These are phyloP conservation scores for Phialophora expanda DNA, from an alignment of 2,329 filamentous ascomycete species.

Conservation along the genomic window DNA sequence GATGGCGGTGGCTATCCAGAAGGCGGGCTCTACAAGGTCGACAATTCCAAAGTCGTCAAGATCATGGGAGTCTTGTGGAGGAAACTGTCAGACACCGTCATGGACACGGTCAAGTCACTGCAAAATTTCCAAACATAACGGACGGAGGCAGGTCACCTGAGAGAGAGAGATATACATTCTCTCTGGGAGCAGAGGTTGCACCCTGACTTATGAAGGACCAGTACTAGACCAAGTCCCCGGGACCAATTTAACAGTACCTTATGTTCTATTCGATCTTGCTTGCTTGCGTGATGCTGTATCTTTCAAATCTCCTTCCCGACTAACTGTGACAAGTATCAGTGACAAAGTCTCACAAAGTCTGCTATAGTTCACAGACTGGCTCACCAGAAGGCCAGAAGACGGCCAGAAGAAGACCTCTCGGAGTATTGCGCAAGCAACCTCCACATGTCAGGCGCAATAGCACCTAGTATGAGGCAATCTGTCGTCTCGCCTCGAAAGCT, in stretches of 20 bases:
- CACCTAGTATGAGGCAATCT: constrained; percentile 10
- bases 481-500: constrained; percentile 10
- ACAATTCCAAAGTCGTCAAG: constrained; percentile 17
- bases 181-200: constrained; percentile 2
- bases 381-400: too few species aligned
- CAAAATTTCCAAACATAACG: constrained; percentile 14
- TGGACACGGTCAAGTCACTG: constrained; percentile 37
- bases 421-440: background rate
- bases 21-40: constrained; percentile 21
- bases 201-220: constrained; percentile 3
- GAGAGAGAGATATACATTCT: background rate
- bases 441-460: constrained; percentile 4
- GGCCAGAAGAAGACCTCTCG: background rate
- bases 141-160: background rate
- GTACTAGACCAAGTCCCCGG: too few species aligned
- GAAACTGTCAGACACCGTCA: constrained; percentile 28
- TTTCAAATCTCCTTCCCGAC: background rate
- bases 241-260: too few species aligned
- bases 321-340: background rate
- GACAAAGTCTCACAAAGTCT: constrained; percentile 5
- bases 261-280: constrained; percentile 1
- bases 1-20: constrained; percentile 21
- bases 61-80: constrained; percentile 10
- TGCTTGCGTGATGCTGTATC: constrained; percentile 1
- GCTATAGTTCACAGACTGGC: constrained; percentile 7